phyloP scores from a whole-genome alignment of 192 early-diverging fungal species.

The Geosiphon pyriformis region DNA sequence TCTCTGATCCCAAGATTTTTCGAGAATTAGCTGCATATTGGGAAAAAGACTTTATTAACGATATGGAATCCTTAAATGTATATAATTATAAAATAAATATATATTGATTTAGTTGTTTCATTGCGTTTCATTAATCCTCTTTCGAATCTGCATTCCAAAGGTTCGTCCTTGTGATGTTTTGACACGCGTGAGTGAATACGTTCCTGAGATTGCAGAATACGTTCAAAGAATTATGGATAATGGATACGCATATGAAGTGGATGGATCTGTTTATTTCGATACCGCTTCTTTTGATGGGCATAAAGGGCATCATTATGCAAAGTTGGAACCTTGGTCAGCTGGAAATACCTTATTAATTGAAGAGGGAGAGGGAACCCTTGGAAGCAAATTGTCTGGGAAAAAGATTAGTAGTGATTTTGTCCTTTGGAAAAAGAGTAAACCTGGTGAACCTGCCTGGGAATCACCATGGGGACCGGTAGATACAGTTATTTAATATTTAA shows the following conservation, averaged over 20 bases:
- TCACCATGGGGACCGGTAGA: conserved; percentile 76
- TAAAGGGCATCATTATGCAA: conserved; percentile 86
- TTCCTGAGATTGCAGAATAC: conserved; percentile 89
- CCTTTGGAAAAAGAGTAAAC: conserved; percentile 91
- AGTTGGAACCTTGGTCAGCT: conserved; percentile 87
- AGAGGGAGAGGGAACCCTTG: conserved; percentile 89
- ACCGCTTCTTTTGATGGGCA: conserved; percentile 74
- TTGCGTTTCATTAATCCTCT: conserved; percentile 3
- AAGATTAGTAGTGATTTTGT: conserved; percentile 82
- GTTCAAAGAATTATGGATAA: conserved; percentile 91
- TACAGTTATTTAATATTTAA: conserved; percentile 2
- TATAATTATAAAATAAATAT: conserved; percentile 21
- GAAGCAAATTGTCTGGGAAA: conserved; percentile 61
- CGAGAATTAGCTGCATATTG: conserved; percentile 87
- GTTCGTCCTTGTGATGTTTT: conserved; percentile 78
- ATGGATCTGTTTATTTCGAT: conserved; percentile 95
- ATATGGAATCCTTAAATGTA: conserved; percentile 91
- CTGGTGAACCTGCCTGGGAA: conserved; percentile 90
- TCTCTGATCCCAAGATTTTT: conserved; percentile 90
- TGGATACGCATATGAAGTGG: conserved; percentile 88
- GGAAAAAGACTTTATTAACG: conserved; percentile 89
- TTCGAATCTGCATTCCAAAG: conserved; percentile 25
- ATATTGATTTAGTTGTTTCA: conserved; percentile 10
- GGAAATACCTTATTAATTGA: conserved; percentile 72
- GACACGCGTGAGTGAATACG: conserved; percentile 94